A percentile compares a stretch with the other conserved stretches of the same genome.
These are phyloP conservation scores for Globisporangium radiosum DNA, from an alignment of 352 stramenopile genomes.

Conservation along the genomic window DNA sequence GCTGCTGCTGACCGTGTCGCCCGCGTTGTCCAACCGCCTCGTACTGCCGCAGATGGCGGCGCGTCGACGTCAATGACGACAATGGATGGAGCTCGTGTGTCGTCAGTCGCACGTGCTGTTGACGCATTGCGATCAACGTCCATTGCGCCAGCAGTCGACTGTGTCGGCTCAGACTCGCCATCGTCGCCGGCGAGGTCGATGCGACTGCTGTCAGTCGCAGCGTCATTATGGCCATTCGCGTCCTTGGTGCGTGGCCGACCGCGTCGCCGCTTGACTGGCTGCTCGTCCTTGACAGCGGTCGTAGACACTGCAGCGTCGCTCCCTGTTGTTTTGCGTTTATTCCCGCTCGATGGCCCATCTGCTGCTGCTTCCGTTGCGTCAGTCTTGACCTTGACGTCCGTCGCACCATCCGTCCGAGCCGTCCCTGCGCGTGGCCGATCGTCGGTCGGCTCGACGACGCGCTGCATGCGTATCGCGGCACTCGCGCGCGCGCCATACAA, in stretches of 20 bases:
- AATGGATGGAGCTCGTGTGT: not conserved
- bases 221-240: not conserved
- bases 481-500: slow-evolving; percentile 3
- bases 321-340: slow-evolving; percentile 27
- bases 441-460: not conserved
- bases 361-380: not conserved
- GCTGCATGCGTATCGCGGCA: not conserved
- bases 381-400: not conserved
- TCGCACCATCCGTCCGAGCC: not conserved
- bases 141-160: not conserved
- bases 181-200: slow-evolving; percentile 24
- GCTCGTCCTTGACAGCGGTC: slow-evolving; percentile 14
- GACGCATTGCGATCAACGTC: not conserved
- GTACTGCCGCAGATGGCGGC: not conserved
- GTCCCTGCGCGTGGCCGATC: not conserved
- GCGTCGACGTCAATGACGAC: not conserved
- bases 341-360: slow-evolving; percentile 16
- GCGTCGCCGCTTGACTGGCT: slow-evolving; percentile 23
- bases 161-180: not conserved
- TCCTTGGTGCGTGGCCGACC: slow-evolving; percentile 10
- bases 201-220: slow-evolving; percentile 1
- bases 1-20: not conserved
- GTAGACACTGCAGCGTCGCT: not conserved
- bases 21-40: not conserved
- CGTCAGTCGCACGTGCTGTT: not conserved